These are phyloP conservation scores for Salix brachista DNA, from an alignment of 345 rosid genomes.

Conservation along the genomic window DNA sequence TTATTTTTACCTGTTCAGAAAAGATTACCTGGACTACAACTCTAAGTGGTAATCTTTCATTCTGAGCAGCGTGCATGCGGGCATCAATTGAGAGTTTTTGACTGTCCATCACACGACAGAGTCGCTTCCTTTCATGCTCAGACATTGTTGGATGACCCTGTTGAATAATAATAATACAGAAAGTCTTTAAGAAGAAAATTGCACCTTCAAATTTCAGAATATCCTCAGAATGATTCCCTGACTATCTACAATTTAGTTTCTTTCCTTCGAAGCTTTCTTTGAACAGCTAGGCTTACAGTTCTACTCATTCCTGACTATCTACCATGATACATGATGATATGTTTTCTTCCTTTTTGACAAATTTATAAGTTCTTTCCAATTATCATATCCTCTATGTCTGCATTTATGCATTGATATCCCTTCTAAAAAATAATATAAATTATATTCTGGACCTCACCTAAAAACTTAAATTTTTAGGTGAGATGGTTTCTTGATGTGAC, in stretches of 20 bases:
- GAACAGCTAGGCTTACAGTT: background rate
- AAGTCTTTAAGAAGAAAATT: no score
- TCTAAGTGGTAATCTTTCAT: slow-evolving; percentile 82
- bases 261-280: background rate
- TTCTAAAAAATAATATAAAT: no score
- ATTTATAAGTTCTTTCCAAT: background rate
- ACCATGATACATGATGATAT: background rate
- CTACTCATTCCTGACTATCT: background rate
- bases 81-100: slow-evolving; percentile 97
- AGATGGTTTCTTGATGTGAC: no score
- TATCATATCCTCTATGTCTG: background rate
- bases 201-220: background rate
- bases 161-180: background rate
- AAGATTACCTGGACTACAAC: slow-evolving; percentile 94
- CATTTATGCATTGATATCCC: background rate
- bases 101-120: slow-evolving; percentile 95
- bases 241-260: background rate
- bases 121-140: slow-evolving; percentile 91
- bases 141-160: slow-evolving; percentile 95
- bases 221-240: background rate
- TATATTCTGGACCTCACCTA: no score
- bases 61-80: slow-evolving; percentile 95
- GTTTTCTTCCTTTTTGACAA: background rate
- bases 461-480: no score
- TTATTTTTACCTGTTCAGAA: slow-evolving; percentile 90